Base-by-base conservation (phyloP, 2,329 filamentous ascomycete genomes). In the Aspergillus sp. region DNA sequence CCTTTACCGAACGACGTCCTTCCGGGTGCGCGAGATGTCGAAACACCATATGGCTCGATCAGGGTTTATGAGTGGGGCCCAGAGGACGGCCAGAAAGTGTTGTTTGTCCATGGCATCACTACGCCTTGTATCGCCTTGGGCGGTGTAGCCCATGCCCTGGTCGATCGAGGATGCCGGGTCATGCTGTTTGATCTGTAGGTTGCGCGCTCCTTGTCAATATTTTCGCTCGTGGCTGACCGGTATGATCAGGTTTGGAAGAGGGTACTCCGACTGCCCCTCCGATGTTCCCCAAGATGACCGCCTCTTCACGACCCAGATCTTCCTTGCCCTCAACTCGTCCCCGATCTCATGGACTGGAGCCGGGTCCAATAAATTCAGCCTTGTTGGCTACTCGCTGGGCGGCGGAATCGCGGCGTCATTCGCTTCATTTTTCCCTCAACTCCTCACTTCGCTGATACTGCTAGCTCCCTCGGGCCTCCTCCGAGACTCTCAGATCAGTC, bases 51-150 rank as follows among this genome's bases (percentile, higher is more conserved):
- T 51, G 84, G 85, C 11, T 74, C 64, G 4, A 73, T 84, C 40
- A 67, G 79, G 28, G 78, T 84, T 3, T 89, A 86, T 52, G 86
- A 93, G 64, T 91, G 80, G 72, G 86, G 86, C 0, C 81, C 82
- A 0, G 69, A 75, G 37, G 62, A 71, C 22, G 84, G 83, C 1
- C 70, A 75, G 16, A 86, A 79, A 49, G 76, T 89, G 1, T 61
- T 93, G 10, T 63, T 93, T 15, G 61, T 93, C 11, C 86, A 89
- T 55, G 86, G 86, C 4, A 88, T 91, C 48, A 82, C 77, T 30
- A 91, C 84, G 4, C 85, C 86, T 0, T 78, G 77, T 40, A 64
- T 88, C 29, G 71, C 82, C 0, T 61, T 89, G 12, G 77, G 75
- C 2, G 69, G 73, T 26, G 54, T 91, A 22, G 81, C 80, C 10